Conservation (phyloP, 2,329 filamentous ascomycete species). For the Scolecobasidium constrictum region DNA sequence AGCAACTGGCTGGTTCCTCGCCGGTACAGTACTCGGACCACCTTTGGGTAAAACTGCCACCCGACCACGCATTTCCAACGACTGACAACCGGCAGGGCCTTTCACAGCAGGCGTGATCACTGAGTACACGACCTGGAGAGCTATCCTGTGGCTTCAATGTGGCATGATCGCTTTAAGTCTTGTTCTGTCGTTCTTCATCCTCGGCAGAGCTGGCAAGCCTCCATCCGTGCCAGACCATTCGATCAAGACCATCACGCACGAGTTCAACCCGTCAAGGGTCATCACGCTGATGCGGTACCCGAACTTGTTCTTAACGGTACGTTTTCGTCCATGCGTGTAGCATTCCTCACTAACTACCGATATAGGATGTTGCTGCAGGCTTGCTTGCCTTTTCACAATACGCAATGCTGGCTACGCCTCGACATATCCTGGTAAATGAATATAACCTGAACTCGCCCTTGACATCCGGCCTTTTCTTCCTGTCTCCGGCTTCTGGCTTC, state of each 20-base stretch:
- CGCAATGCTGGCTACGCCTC: slow-evolving; percentile 14
- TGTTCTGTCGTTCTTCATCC: slow-evolving; percentile 18
- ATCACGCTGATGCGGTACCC: slow-evolving; percentile 16
- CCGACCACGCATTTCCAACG: background rate
- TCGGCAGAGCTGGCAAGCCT: slow-evolving; percentile 12
- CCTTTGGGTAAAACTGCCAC: slow-evolving; percentile 30
- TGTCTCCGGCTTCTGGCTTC: slow-evolving; percentile 15
- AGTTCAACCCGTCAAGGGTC: slow-evolving; percentile 16
- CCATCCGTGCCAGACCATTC: slow-evolving; percentile 3
- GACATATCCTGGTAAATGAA: slow-evolving; percentile 13
- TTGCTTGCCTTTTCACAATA: slow-evolving; percentile 16
- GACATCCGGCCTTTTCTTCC: slow-evolving; percentile 15
- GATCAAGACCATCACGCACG: background rate
- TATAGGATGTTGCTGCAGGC: slow-evolving; percentile 15
- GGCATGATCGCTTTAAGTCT: slow-evolving; percentile 20
- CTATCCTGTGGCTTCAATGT: slow-evolving; percentile 23
- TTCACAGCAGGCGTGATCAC: slow-evolving; percentile 22
- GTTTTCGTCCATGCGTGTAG: too few relatives aligned
- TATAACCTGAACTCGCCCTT: slow-evolving; percentile 15
- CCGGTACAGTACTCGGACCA: slow-evolving; percentile 31
- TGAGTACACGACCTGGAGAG: slow-evolving; percentile 20
- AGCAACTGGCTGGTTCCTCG: slow-evolving; percentile 32
- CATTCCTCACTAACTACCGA: too few relatives aligned
- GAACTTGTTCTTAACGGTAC: slow-evolving; percentile 17
- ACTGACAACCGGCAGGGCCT: slow-evolving; percentile 14